Base-by-base conservation (phyloP, 768 basidiomycete species). In the Pholiota conissans region DNA sequence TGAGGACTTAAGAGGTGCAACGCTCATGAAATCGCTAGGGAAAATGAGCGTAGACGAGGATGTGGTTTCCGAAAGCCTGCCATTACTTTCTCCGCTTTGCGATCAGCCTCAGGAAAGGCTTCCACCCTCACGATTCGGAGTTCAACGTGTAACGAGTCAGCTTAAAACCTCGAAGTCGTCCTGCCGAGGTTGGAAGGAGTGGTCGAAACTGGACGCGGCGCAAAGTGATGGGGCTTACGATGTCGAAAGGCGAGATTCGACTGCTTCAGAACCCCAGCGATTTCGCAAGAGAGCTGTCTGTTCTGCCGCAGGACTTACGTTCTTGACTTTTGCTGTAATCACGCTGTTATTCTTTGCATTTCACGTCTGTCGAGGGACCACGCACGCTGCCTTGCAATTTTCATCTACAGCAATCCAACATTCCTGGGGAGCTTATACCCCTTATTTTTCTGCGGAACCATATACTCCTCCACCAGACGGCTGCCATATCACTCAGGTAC, bases 401-500 rank as follows among this genome's bases (percentile, higher is more conserved):
- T 10, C 5, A 20, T 42, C 53, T 22, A 14, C 29, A 39, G 40
- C 53, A 3, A 47, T 46, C 2, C 49, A 32, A 22, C 34, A 37
- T 39, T 27, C 37, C 26, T 37, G 52, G 24, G 49, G 29, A 18
- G 53, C 53, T 40, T 26, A n/a, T 40, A 34, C 55, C 14, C 35
- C 35, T 18, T 56, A 40, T 30, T 49, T 40, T 18, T 27, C 47
- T 40, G 37, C 35, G 14, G 35, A 49, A 13, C 27, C 47, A 18
- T 56, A 50, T 56, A 54, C 53, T 10, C 53, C 53, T 9, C 42
- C 53, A 4, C 53, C 53, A 45, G n/a, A 29, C n/a, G 39, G 46
- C 29, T 54, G 53, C 27, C 53, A 22, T 14, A 46, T 54, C 9
- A 22, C 40, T 57, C 29, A 13, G 18, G 46, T 37, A 46, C 28